Conservation (phyloP, 2,329 filamentous ascomycete species). For the Fusarium globosum region DNA sequence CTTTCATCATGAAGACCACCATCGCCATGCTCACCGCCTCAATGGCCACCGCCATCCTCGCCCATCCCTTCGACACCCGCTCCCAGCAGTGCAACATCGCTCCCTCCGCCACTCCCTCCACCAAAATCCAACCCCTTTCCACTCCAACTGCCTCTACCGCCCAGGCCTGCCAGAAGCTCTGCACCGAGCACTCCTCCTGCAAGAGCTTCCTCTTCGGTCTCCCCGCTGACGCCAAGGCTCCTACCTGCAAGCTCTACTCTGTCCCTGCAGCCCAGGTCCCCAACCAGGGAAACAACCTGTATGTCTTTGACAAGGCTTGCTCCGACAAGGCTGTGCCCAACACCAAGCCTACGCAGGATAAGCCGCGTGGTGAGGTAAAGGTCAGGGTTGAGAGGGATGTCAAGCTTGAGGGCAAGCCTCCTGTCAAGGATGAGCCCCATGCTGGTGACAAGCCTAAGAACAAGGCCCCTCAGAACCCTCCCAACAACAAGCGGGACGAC, state of each 20-base stretch:
- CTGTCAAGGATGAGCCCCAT: neutral
- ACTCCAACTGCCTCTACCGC: neutral
- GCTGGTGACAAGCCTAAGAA: neutral
- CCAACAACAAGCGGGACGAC: neutral
- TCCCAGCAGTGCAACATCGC: conserved; percentile 30
- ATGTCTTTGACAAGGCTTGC: conserved; percentile 15
- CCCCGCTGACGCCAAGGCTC: neutral
- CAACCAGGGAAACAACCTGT: neutral
- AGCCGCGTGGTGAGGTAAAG: neutral
- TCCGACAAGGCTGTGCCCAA: neutral
- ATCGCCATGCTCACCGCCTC: conserved; percentile 26
- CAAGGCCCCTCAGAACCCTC: neutral
- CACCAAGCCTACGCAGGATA: conserved; percentile 7
- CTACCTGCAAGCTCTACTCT: neutral
- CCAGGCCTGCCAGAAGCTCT: conserved; percentile 4
- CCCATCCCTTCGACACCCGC: conserved; percentile 17
- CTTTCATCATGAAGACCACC: conserved; percentile 29
- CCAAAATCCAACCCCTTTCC: conserved; percentile 9
- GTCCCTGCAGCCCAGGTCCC: conserved; percentile 4
- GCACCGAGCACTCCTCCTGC: neutral
- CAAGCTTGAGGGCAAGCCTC: neutral
- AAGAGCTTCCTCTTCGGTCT: conserved; percentile 20
- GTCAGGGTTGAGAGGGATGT: neutral
- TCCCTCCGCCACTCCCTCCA: conserved; percentile 1
- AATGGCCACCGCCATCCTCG: conserved; percentile 21